Evolutionary conservation across 208 protist species (phyloP).

Genomic region (Wallacemonas rigidus): DNA sequence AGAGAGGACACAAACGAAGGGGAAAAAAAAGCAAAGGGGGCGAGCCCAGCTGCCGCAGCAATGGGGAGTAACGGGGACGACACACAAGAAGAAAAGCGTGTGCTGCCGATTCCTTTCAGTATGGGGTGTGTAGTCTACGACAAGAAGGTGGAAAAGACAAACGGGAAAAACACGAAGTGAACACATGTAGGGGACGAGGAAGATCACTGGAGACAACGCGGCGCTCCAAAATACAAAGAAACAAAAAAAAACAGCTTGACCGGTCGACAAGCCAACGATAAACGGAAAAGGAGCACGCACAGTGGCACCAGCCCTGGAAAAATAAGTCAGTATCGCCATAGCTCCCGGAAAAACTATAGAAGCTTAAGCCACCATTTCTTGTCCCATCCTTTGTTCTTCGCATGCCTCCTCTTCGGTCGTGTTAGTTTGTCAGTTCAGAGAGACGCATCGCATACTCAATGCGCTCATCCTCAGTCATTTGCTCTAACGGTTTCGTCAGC

Average conservation of each 20-base stretch:
- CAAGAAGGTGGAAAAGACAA: background rate
- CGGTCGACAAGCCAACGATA: background rate
- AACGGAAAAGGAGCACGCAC: background rate
- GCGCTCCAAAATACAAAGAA: background rate
- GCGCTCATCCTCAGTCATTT: slow-evolving; percentile 78
- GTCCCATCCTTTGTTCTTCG: no score
- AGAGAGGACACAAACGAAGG: slow-evolving; percentile 6
- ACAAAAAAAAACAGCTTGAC: slow-evolving; percentile 1
- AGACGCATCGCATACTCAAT: slow-evolving; percentile 68
- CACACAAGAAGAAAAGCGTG: no score
- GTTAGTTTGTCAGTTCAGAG: slow-evolving; percentile 51
- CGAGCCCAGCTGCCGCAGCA: no score
- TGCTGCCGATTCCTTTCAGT: no score
- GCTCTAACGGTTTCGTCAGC: slow-evolving; percentile 62
- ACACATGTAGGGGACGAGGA: background rate
- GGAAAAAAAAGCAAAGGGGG: background rate
- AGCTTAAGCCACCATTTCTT: no score
- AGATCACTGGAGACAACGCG: no score
- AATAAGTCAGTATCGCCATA: no score
- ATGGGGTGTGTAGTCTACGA: no score
- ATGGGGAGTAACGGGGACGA: no score
- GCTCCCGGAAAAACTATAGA: no score
- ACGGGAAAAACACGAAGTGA: slow-evolving; percentile 10
- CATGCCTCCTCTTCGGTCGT: no score
- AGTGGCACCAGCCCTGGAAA: no score